Conservation (phyloP, 139 green algal species). For the Limnomonas spitsbergensis region DNA sequence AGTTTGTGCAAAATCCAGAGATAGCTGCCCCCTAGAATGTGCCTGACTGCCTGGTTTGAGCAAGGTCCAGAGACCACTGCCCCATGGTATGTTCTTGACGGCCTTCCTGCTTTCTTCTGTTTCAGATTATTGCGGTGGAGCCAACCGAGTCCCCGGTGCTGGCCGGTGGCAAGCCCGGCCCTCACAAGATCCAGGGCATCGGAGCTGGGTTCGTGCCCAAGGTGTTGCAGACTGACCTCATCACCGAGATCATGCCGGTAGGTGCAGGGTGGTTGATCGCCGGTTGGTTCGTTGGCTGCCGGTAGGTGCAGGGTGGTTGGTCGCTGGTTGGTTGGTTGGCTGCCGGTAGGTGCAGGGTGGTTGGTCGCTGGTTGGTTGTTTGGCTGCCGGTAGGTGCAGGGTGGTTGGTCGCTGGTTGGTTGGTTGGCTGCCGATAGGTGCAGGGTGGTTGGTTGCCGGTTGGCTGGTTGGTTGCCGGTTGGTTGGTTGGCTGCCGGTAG, state of each 20-base stretch:
- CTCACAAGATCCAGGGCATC: constrained; percentile 97
- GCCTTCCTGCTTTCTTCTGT: too few relatives aligned
- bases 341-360: not conserved
- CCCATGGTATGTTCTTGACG: too few relatives aligned
- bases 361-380: not conserved
- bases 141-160: constrained; percentile 74
- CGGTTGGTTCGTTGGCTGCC: not conserved
- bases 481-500: too few relatives aligned
- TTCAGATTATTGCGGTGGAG: constrained; percentile 76
- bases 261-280: not conserved
- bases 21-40: too few relatives aligned
- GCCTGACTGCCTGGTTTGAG: too few relatives aligned
- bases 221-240: constrained; percentile 80
- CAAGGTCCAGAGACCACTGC: too few relatives aligned
- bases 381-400: too few relatives aligned
- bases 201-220: constrained; percentile 84
- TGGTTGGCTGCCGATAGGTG: too few relatives aligned
- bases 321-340: not conserved
- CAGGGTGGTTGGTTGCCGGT: too few relatives aligned
- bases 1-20: too few relatives aligned
- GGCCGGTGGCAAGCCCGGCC: constrained; percentile 73
- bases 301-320: not conserved
- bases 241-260: constrained; percentile 86
- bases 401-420: too few relatives aligned
- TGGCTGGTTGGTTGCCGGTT: too few relatives aligned